These are phyloP conservation scores for Sporothrix variecibatus DNA, from an alignment of 2,329 filamentous ascomycete genomes.

Conservation along the genomic window DNA sequence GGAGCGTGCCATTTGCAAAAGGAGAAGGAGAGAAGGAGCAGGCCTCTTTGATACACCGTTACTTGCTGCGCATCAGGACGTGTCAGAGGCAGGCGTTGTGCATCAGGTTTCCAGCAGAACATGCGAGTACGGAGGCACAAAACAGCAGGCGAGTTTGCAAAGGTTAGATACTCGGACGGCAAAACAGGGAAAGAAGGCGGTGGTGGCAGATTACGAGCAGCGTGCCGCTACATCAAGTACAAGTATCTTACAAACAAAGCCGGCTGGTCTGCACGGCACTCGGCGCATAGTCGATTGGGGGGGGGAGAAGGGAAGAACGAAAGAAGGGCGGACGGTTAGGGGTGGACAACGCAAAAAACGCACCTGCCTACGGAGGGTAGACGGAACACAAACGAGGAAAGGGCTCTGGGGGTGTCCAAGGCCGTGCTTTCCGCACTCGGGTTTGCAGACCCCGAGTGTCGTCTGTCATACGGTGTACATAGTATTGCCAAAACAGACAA, in stretches of 20 bases:
- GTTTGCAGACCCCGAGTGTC: background rate
- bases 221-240: background rate
- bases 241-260: background rate
- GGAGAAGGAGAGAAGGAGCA: background rate
- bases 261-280: background rate
- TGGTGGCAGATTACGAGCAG: constrained; percentile 9
- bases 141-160: background rate
- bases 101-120: background rate
- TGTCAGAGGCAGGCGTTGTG: background rate
- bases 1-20: background rate
- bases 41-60: background rate
- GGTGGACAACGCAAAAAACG: background rate
- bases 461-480: background rate
- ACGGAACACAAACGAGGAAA: background rate
- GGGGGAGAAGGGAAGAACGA: background rate
- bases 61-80: background rate
- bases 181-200: constrained; percentile 1
- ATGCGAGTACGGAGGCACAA: background rate
- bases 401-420: background rate
- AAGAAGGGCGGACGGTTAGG: background rate
- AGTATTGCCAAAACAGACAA: background rate
- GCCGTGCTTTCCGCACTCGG: background rate
- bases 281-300: background rate
- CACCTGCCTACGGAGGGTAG: background rate
- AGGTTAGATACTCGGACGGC: background rate